These are phyloP conservation scores for Fusarium nelsonii DNA, from an alignment of 2,329 filamentous ascomycete species.

Conservation along the genomic window DNA sequence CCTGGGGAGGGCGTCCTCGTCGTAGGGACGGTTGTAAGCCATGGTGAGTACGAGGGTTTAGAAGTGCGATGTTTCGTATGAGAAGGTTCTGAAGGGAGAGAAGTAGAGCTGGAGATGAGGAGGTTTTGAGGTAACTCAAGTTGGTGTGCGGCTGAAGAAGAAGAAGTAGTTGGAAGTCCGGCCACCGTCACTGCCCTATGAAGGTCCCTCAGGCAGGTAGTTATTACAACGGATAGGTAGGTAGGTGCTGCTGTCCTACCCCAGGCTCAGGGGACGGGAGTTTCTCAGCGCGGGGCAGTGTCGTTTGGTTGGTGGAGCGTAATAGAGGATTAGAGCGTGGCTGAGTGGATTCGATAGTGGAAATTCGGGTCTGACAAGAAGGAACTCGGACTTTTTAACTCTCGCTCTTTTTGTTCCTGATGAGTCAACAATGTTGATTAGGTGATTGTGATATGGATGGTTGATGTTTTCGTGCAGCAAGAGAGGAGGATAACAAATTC, in stretches of 20 bases:
- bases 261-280: conserved; percentile 29
- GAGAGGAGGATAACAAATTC: not conserved
- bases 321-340: conserved; percentile 29
- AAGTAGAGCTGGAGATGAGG: conserved; percentile 4
- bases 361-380: conserved; percentile 16
- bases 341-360: conserved; percentile 35
- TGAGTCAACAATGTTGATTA: not conserved
- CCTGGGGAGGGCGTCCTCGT: conserved; percentile 95
- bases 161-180: conserved; percentile 26
- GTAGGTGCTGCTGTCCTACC: conserved; percentile 7
- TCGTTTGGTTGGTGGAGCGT: conserved; percentile 38
- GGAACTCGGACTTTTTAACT: not conserved
- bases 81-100: conserved; percentile 1
- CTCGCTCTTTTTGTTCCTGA: not conserved
- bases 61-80: conserved; percentile 3
- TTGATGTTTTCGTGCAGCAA: not conserved
- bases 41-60: conserved; percentile 60
- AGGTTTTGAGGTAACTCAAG: conserved; percentile 38
- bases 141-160: conserved; percentile 36
- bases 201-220: conserved; percentile 2
- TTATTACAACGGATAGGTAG: too few relatives aligned
- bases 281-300: conserved; percentile 39
- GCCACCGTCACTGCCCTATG: conserved; percentile 12
- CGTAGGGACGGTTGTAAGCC: conserved; percentile 95
- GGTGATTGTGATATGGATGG: not conserved